phyloP scores from a whole-genome alignment of 352 stramenopile genomes.

The Globisporangium iwayamae region DNA sequence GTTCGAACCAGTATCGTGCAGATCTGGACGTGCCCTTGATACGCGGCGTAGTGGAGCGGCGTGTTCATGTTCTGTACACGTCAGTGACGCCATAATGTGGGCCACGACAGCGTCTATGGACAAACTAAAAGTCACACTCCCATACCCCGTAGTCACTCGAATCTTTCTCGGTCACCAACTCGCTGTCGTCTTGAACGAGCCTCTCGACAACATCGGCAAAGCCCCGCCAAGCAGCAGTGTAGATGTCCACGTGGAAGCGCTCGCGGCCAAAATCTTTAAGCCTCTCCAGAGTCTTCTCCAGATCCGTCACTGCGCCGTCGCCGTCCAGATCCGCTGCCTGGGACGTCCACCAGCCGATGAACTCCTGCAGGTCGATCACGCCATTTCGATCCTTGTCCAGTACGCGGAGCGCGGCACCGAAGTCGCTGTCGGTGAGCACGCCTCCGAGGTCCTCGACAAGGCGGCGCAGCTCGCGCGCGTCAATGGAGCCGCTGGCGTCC shows the following conservation, averaged over 20 bases:
- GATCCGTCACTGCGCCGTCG: conserved; percentile 32
- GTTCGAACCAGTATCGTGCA: conserved; percentile 41
- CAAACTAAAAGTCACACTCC: not conserved
- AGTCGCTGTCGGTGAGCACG: conserved; percentile 41
- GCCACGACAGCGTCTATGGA: not conserved
- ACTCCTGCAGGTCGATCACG: conserved; percentile 55
- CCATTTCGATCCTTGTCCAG: conserved; percentile 55
- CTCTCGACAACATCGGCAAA: conserved; percentile 37
- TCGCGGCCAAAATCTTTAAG: conserved; percentile 50
- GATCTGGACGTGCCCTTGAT: conserved; percentile 45
- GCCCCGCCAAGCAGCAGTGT: conserved; percentile 57
- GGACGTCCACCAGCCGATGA: conserved; percentile 50
- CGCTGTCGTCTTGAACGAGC: conserved; percentile 33
- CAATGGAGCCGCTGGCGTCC: conserved; percentile 53
- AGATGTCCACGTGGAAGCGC: conserved; percentile 65
- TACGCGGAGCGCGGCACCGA: conserved; percentile 29
- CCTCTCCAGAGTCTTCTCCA: conserved; percentile 47
- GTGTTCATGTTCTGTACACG: conserved; percentile 43
- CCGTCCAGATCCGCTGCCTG: conserved; percentile 34
- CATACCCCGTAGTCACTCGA: conserved; percentile 50
- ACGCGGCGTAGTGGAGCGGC: conserved; percentile 73
- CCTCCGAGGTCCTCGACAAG: conserved; percentile 60
- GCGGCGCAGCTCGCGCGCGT: conserved; percentile 37
- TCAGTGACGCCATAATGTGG: not conserved
- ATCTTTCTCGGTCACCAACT: conserved; percentile 44